Base-by-base conservation (phyloP, 371 early-diverging fungal species). In the Mortierella sp. region DNA sequence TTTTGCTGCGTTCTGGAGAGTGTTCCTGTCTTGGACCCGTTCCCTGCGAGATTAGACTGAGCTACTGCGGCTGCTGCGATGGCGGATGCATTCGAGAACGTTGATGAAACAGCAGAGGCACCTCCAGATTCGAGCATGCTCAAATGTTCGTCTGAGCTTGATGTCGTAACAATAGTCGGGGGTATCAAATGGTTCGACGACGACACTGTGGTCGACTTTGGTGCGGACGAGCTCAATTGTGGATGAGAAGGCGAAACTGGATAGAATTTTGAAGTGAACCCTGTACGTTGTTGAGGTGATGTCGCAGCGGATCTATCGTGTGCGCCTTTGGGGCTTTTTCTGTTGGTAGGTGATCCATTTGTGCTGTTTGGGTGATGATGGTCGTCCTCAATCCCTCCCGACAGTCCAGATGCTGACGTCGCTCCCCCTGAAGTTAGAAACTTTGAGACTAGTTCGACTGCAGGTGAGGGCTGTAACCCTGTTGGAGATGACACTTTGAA, bases 1-100 rank as follows among this genome's bases (percentile, higher is more conserved):
- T 79, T 79, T 64, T 79, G 79, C 31, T 79, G 79, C 26, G 74
- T 79, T 49, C 79, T 59, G 23, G 79, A 79, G 3, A 79, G 49
- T 1, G 79, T 68, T 5, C 78, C 70, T 15, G 73, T 57, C 65
- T 72, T 68, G 47, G 69, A 67, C 8, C 72, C 72, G 26, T 68
- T 66, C 2, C 72, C 63, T 9, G 61, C 47, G 23, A 77, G 61
- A 29, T 64, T 68, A 0, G 78, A 78, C 42, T 78, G 78, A 32
- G 78, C 78, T 1, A 78, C 79, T n/a, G 79, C 70, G 5, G 79
- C 79, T 5, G 78, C 78, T 7, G 73, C 78, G 54, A 79, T 73
- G 9, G 79, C 79, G 19, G 73, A 72, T 0, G 66, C 63, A 31
- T 53, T 53, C 53, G 53, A 53, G 28, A 66, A 40, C 1, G 66